phyloP scores from a whole-genome alignment of 2,329 filamentous ascomycete genomes.

The Colletotrichum cereale region DNA sequence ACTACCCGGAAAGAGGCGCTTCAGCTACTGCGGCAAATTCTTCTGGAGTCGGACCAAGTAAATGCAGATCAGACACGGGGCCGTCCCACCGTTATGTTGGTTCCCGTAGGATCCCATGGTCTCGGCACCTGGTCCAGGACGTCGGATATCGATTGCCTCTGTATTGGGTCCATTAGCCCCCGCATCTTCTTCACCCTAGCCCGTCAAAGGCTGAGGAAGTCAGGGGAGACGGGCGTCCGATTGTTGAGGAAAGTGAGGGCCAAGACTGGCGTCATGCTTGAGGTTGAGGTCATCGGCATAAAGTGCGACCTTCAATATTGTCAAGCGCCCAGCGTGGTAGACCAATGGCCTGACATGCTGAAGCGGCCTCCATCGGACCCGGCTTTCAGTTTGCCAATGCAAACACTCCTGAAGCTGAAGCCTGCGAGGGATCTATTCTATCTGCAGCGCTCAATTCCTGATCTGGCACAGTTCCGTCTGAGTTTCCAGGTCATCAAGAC shows the following conservation, averaged over 20 bases:
- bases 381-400: constrained; percentile 66
- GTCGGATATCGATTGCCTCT: constrained; percentile 76
- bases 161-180: constrained; percentile 71
- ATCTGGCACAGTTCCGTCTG: constrained; percentile 67
- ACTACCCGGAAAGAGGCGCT: constrained; percentile 58
- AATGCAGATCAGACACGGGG: constrained; percentile 19
- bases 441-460: constrained; percentile 70
- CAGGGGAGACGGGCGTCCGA: constrained; percentile 56
- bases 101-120: constrained; percentile 75
- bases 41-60: constrained; percentile 51
- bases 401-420: constrained; percentile 72
- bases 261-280: constrained; percentile 72
- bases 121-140: constrained; percentile 70
- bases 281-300: constrained; percentile 69
- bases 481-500: constrained; percentile 71
- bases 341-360: constrained; percentile 61
- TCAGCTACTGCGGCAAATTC: constrained; percentile 55
- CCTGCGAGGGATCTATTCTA: constrained; percentile 73
- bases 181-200: constrained; percentile 72
- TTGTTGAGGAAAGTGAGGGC: constrained; percentile 70
- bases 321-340: constrained; percentile 50
- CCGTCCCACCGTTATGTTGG: constrained; percentile 59
- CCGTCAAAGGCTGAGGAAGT: constrained; percentile 64
- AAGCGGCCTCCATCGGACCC: constrained; percentile 63
- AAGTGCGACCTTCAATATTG: constrained; percentile 77